These are phyloP conservation scores for Solanum tarijense DNA, from an alignment of 257 asterid genomes.

Conservation along the genomic window DNA sequence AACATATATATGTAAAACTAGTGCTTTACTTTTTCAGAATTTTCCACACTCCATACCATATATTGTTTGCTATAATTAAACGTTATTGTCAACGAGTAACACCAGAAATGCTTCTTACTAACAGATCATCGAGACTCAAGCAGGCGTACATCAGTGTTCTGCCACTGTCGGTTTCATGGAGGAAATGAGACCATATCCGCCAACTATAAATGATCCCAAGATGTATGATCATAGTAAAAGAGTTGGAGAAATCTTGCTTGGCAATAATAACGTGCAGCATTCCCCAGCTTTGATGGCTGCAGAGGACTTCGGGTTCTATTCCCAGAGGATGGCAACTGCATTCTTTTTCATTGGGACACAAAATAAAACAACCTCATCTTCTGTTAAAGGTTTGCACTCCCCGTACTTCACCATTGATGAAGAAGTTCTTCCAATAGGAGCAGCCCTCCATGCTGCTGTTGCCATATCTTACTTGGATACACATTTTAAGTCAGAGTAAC, in stretches of 20 bases:
- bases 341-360: conserved; percentile 44
- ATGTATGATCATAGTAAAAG: conserved; percentile 56
- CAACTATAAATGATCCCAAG: conserved; percentile 44
- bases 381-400: conserved; percentile 40
- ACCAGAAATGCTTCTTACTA: not conserved
- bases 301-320: conserved; percentile 83
- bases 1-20: not conserved
- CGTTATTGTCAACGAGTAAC: not conserved
- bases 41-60: not conserved
- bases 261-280: conserved; percentile 32
- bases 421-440: conserved; percentile 60
- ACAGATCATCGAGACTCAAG: conserved; percentile 77
- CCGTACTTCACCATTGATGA: conserved; percentile 56
- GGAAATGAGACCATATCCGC: conserved; percentile 47
- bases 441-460: conserved; percentile 81
- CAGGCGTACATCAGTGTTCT: conserved; percentile 48
- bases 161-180: conserved; percentile 66
- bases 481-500: conserved; percentile 8
- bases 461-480: conserved; percentile 52
- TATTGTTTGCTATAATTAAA: not conserved
- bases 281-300: conserved; percentile 45
- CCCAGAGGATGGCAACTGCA: conserved; percentile 53
- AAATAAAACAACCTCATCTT: conserved; percentile 27
- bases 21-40: not conserved
- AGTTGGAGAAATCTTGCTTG: conserved; percentile 53